A percentile compares a stretch with the other conserved stretches of the same genome.
phyloP scores from a whole-genome alignment of 176 grass and related monocot genomes.

The Aegilops tauschii region DNA sequence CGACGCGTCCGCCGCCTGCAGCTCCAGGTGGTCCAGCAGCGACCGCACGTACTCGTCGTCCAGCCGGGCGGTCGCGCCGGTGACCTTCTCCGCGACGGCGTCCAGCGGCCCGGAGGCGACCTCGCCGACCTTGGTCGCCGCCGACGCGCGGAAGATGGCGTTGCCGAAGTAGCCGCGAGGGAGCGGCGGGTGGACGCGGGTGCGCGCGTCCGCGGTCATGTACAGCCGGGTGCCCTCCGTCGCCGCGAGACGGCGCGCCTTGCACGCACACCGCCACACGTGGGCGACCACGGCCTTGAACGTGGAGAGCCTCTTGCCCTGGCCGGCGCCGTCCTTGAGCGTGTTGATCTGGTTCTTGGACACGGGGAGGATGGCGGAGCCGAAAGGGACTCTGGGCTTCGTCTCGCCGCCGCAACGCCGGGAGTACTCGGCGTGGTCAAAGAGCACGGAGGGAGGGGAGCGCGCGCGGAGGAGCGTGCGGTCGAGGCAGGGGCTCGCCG shows the following conservation, averaged over 20 bases:
- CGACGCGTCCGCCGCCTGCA: background rate
- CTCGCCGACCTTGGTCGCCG: conserved; percentile 25
- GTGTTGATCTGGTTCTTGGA: conserved; percentile 34
- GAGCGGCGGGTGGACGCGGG: conserved; percentile 47
- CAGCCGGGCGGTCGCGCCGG: conserved; percentile 25
- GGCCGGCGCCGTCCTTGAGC: conserved; percentile 17
- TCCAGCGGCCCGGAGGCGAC: background rate
- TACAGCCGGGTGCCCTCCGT: conserved; percentile 30
- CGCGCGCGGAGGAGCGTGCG: conserved; percentile 52
- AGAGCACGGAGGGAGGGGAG: conserved; percentile 25
- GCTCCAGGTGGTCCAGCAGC: conserved; percentile 44
- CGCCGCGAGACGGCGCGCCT: conserved; percentile 6
- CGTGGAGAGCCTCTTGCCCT: conserved; percentile 22
- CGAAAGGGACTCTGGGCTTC: background rate
- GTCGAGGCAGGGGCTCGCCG: conserved; percentile 33
- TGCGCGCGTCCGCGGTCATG: conserved; percentile 44
- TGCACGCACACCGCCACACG: conserved; percentile 49
- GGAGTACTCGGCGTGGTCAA: conserved; percentile 58
- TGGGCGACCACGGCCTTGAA: conserved; percentile 44
- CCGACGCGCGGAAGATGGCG: conserved; percentile 51
- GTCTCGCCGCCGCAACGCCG: background rate
- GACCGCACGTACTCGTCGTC: conserved; percentile 42
- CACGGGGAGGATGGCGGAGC: conserved; percentile 33
- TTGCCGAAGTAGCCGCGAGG: conserved; percentile 50
- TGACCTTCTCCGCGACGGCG: conserved; percentile 21